phyloP scores from a whole-genome alignment of 2,329 filamentous ascomycete genomes.

The Aspergillus glaucus region DNA sequence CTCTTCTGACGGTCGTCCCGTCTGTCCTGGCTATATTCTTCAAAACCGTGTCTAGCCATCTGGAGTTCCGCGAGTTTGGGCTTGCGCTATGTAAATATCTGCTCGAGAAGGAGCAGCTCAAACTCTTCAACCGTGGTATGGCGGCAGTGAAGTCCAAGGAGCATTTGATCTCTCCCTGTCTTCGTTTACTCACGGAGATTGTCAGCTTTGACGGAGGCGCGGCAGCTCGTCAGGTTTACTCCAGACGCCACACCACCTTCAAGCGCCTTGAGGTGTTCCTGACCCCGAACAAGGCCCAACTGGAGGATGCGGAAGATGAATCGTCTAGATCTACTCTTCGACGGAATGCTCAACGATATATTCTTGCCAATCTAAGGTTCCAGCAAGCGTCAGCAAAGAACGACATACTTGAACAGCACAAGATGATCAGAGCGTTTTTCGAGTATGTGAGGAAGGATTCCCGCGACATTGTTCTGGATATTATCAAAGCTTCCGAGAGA shows the following conservation, averaged over 20 bases:
- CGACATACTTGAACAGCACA: slow-evolving; percentile 71
- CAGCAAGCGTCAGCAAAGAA: slow-evolving; percentile 70
- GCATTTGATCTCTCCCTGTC: slow-evolving; percentile 78
- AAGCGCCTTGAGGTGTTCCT: slow-evolving; percentile 76
- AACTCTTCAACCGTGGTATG: slow-evolving; percentile 71
- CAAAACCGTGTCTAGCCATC: slow-evolving; percentile 65
- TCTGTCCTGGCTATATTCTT: slow-evolving; percentile 77
- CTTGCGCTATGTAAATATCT: slow-evolving; percentile 73
- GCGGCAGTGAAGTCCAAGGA: slow-evolving; percentile 77
- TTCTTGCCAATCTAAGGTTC: slow-evolving; percentile 72
- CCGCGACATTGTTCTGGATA: slow-evolving; percentile 65
- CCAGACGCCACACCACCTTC: slow-evolving; percentile 70
- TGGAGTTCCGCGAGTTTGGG: slow-evolving; percentile 70
- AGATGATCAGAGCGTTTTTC: slow-evolving; percentile 64
- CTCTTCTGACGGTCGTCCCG: slow-evolving; percentile 70
- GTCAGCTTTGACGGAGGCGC: slow-evolving; percentile 78
- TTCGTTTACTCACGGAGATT: slow-evolving; percentile 81
- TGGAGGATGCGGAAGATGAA: slow-evolving; percentile 56
- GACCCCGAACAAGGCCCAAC: slow-evolving; percentile 53
- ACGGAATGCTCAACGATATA: slow-evolving; percentile 73
- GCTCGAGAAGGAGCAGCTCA: slow-evolving; percentile 72
- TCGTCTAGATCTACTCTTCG: slow-evolving; percentile 68
- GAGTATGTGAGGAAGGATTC: slow-evolving; percentile 73
- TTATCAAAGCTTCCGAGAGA: slow-evolving; percentile 63
- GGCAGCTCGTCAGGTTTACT: slow-evolving; percentile 70